Evolutionary conservation across 768 basidiomycete genomes (phyloP).

Genomic region (Thelephora ganbajun): DNA sequence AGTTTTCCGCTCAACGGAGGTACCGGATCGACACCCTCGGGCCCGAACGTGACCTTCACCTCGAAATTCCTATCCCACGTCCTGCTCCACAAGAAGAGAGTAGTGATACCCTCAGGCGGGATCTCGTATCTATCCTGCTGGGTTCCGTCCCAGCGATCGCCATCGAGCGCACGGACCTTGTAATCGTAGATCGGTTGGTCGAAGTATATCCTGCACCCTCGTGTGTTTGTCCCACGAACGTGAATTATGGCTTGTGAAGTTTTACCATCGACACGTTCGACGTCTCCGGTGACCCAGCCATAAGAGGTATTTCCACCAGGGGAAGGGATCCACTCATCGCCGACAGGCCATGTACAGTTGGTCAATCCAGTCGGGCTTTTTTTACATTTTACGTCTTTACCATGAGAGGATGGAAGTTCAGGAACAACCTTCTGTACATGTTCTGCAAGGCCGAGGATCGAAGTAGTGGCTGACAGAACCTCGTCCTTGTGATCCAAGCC

Average conservation of each 20-base stretch:
- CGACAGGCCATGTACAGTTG: conserved; percentile 35
- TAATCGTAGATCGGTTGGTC: conserved; percentile 31
- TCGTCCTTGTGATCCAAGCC: conserved; percentile 1
- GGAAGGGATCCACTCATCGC: conserved; percentile 20
- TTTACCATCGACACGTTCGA: conserved; percentile 25
- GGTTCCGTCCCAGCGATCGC: conserved; percentile 5
- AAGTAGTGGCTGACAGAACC: conserved; percentile 23
- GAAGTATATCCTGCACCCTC: conserved; percentile 49
- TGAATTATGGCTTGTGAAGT: conserved; percentile 27
- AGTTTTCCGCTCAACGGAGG: conserved; percentile 25
- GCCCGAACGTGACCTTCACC: conserved; percentile 31
- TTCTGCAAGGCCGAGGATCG: conserved; percentile 28
- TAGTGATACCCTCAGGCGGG: conserved; percentile 20
- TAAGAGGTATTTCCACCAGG: conserved; percentile 16
- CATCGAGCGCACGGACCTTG: conserved; percentile 21
- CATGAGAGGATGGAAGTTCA: conserved; percentile 35
- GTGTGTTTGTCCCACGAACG: conserved; percentile 45
- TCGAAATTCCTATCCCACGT: conserved; percentile 39
- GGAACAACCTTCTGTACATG: conserved; percentile 33
- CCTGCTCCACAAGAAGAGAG: conserved; percentile 46
- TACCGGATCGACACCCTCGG: conserved; percentile 18
- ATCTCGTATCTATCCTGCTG: conserved; percentile 30
- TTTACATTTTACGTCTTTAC: conserved; percentile 17
- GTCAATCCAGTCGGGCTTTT: conserved; percentile 19
- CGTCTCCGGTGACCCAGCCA: conserved; percentile 30